Base-by-base conservation (phyloP, 345 rosid species). In the Hypericum perforatum region DNA sequence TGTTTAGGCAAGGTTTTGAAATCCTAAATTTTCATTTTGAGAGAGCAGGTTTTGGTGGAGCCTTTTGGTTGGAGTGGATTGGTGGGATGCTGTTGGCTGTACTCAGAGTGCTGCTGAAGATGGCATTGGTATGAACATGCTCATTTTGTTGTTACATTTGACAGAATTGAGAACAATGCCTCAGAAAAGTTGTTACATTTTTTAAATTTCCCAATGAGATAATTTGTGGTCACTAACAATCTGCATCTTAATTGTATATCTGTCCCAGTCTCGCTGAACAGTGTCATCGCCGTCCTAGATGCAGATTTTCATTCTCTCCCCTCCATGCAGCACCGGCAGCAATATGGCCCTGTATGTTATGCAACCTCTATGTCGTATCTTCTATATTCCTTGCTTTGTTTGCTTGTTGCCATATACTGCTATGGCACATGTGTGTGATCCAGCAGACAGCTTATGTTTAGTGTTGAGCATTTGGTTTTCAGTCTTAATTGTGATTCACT, bases 51-150 rank as follows among this genome's bases (percentile, higher is more conserved):
- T 92, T 77, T 92, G 99, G 99, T 92, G 99, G 99, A 86, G 97
- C 71, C 99, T 92, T 73, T 76, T 92, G 86, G 97, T 92, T 53
- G 96, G 96, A 52, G 99, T 92, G 71, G 99, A 89, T 76, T 92
- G 99, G 99, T 92, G 99, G 99, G 99, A 92, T 65, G 99, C 95
- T 59, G 82, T 92, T 80, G 99, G 99, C 57, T 92, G 95, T 72
- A 89, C 99, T 9, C 97, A 92, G 68, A 92, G 99, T 84, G 97
- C 99, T 63, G 99, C 97, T 10, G 99, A 92, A 69, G 96, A 86
- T 67, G 82, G 85, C 57, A 86, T 92, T 59, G 99, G 99, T 89
- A 65, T 75, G 74, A 44, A 4, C 4, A 43, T 54, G 9, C 54
- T 49, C 7, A 39, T 8, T 22, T 22, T 22, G 32, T 22, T 22